Conservation (phyloP, 1,139 yeast species). For the Lipomyces yarrowii region DNA sequence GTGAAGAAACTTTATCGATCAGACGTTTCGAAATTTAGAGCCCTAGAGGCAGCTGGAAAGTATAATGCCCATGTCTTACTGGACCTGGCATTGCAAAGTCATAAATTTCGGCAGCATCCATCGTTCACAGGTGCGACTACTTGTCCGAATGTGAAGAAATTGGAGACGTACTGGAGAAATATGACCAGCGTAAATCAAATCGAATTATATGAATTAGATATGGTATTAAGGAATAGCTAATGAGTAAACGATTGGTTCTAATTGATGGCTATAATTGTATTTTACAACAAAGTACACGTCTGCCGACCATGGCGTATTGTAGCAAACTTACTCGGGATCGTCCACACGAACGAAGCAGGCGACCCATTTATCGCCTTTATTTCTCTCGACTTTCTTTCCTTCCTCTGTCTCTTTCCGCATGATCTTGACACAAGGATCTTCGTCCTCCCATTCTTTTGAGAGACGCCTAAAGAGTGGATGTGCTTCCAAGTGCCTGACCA, state of each 20-base stretch:
- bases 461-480: slow-evolving; percentile 91
- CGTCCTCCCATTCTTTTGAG: slow-evolving; percentile 72
- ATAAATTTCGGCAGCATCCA: slow-evolving; percentile 6
- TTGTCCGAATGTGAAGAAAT: slow-evolving; percentile 13
- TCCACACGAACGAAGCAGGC: slow-evolving; percentile 76
- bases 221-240: slow-evolving; percentile 1
- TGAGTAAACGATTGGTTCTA: slow-evolving; percentile 1
- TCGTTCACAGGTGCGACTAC: not conserved
- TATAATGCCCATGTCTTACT: slow-evolving; percentile 15
- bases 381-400: slow-evolving; percentile 93
- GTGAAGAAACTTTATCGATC: slow-evolving; percentile 13
- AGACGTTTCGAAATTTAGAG: slow-evolving; percentile 13
- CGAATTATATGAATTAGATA: slow-evolving; percentile 18
- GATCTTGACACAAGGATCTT: slow-evolving; percentile 78
- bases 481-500: slow-evolving; percentile 85
- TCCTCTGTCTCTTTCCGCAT: slow-evolving; percentile 95
- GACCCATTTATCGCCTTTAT: slow-evolving; percentile 80
- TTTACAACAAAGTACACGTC: not conserved
- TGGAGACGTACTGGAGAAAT: slow-evolving; percentile 13
- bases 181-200: slow-evolving; percentile 14
- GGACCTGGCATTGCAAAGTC: slow-evolving; percentile 12
- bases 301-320: not conserved
- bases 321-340: slow-evolving; percentile 17
- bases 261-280: not conserved
- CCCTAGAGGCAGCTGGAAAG: not conserved